Base-by-base conservation (phyloP, 768 basidiomycete species). In the Lactifluus piperatus region DNA sequence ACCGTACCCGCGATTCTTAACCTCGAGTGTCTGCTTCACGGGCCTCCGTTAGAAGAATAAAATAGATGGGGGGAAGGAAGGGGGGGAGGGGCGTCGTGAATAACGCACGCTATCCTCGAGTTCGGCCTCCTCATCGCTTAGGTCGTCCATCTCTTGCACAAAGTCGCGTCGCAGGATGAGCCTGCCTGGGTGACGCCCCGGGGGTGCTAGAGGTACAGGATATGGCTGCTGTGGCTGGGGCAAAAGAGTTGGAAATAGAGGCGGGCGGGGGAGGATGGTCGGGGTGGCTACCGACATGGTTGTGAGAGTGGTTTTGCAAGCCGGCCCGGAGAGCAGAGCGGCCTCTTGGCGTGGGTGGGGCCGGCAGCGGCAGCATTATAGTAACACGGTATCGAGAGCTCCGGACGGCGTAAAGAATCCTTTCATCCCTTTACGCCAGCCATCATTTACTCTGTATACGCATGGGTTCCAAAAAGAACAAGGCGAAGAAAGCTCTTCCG, bases 61-160 rank as follows among this genome's bases (percentile, higher is more conserved):
- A 36, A 32, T 65, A 34, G 18, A 30, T 2, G 5, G 9, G 0
- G 20, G 6, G 43, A 26, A 32, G 9, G 0, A 18, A 0, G 11
- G 0, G 44, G 47, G 37, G 24, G 22, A n/a, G 43, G 43, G 3
- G 10, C 30, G 10, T 34, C 22, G 41, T 13, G 32, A 30, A 32
- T 14, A 34, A 73, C 81, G 63, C 67, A 86, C 89, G 64, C 82
- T 75, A 45, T 86, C 86, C 58, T 91, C 89, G n/a, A 91, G 68
- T 65, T 91, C 87, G 52, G 76, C 80, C 71, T 91, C 90, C 69
- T 91, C 90, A 57, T 91, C 90, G 58, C 87, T 90, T 60, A 92
- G 71, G 66, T 92, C 88, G 49, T 89, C 86, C 77, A 88, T 85
- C 69, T 92, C 88, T 41, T 82, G 80, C 60, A 81, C 79, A 30